Evolutionary conservation across 2,329 filamentous ascomycete species (phyloP), one percentile per base, ranked within the genome.

Genomic region (Diaporthe velutina): DNA sequence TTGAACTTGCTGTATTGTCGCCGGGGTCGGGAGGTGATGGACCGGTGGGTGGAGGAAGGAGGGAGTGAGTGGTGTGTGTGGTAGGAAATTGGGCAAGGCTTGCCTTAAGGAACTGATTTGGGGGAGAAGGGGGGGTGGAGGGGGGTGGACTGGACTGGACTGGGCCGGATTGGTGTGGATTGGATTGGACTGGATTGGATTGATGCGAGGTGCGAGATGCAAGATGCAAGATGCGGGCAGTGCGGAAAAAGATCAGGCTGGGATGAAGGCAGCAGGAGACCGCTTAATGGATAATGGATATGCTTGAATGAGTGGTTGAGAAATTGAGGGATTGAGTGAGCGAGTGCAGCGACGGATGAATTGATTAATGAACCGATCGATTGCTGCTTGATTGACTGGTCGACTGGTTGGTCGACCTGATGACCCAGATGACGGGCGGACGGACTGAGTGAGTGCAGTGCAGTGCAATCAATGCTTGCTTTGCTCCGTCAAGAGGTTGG

Each of bases 171-270:
- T n/a, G n/a, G n/a, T n/a, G n/a, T n/a, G 52, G 52, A 33, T 7
- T 33, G 40, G 60, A 48, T 12, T 66, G 60, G 60, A 48, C 9
- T 66, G 60, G 60, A 66, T 50, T 66, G 28, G 40, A 35, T 66
- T 66, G 68, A 71, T 71, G 68, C 66, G 22, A 66, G 61, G 50
- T 68, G 64, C 64, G 48, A 50, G 64, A 54, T 68, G 64, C 64
- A 28, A 70, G 66, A 70, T 70, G 66, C 66, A 55, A 70, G 50
- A 70, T 70, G 66, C 68, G 54, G 33, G 54, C 54, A 60, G 40
- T 55, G 28, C 54, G 68, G 55, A 33, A 48, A 71, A 48, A 55
- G 68, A 42, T 58, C 54, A 58, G 55, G 68, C 42, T 58, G 38
- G 54, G 60, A 66, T 66, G 60, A 66, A 66, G 28, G 60, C 42